Conservation (phyloP, 257 asterid species). For the Solanum phureja region DNA sequence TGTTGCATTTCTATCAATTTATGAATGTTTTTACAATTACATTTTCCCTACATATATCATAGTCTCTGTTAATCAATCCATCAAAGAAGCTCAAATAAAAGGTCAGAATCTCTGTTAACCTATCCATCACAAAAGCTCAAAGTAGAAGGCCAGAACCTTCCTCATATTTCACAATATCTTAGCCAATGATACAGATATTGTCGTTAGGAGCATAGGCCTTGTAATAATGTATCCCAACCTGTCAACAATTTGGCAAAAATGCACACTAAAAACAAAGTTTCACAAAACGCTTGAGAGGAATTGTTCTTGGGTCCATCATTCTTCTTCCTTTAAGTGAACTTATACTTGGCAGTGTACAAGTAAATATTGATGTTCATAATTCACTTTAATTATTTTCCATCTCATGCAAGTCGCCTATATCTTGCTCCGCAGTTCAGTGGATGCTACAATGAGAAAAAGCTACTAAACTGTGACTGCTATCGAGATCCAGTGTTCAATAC, state of each 20-base stretch:
- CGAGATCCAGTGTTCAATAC: not conserved
- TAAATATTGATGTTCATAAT: not conserved
- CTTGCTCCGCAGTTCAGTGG: not conserved
- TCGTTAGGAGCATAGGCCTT: not conserved
- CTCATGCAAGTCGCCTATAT: not conserved
- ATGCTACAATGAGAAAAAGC: not conserved
- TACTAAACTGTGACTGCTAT: not conserved
- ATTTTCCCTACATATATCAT: not conserved
- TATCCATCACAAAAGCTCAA: not conserved
- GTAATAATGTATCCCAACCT: not conserved
- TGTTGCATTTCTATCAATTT: not conserved
- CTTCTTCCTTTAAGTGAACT: not conserved
- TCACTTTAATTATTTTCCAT: not conserved
- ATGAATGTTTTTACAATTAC: not conserved
- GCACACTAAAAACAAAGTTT: not conserved
- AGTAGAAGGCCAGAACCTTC: not conserved
- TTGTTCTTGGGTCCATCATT: not conserved
- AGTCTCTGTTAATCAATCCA: not conserved
- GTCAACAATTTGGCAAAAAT: not conserved
- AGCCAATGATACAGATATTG: not conserved
- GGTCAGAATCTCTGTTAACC: not conserved
- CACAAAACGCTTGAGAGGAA: not conserved
- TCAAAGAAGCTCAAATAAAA: not conserved
- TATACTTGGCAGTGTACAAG: not conserved
- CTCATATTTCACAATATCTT: not conserved